A percentile compares a stretch with the other conserved stretches of the same genome.
phyloP scores from a whole-genome alignment of 129 eudicot species.

The Pulicaria dysenterica region DNA sequence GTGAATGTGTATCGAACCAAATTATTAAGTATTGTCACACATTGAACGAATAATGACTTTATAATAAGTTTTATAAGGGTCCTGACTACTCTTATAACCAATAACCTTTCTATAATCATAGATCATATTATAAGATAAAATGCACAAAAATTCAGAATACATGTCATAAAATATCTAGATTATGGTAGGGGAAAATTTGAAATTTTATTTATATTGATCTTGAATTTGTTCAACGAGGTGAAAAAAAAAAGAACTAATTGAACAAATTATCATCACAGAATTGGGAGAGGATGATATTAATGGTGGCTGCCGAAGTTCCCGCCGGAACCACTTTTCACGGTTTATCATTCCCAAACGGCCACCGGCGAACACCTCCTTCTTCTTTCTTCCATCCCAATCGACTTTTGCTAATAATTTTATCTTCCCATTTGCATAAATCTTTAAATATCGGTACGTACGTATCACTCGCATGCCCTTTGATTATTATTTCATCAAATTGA shows the following conservation, averaged over 20 bases:
- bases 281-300: constrained; percentile 21
- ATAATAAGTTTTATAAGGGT: too few species aligned
- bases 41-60: too few species aligned
- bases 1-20: background rate
- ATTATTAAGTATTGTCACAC: too few species aligned
- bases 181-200: too few species aligned
- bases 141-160: too few species aligned
- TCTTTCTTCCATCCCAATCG: background rate
- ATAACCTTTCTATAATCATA: too few species aligned
- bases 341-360: constrained; percentile 18
- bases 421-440: constrained; percentile 1
- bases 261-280: constrained; percentile 7
- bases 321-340: constrained; percentile 33
- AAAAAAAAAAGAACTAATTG: background rate
- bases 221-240: background rate
- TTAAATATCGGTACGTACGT: constrained; percentile 31
- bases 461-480: background rate
- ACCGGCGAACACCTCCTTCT: constrained; percentile 21
- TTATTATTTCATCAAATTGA: background rate
- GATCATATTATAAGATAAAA: too few species aligned
- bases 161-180: too few species aligned
- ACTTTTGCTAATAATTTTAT: background rate
- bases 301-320: constrained; percentile 35
- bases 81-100: too few species aligned
- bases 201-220: too few species aligned